Evolutionary conservation across 1,284 basidiomycete species (phyloP), one percentile per base, ranked within the genome.

Genomic region (Trichosporon inkin): DNA sequence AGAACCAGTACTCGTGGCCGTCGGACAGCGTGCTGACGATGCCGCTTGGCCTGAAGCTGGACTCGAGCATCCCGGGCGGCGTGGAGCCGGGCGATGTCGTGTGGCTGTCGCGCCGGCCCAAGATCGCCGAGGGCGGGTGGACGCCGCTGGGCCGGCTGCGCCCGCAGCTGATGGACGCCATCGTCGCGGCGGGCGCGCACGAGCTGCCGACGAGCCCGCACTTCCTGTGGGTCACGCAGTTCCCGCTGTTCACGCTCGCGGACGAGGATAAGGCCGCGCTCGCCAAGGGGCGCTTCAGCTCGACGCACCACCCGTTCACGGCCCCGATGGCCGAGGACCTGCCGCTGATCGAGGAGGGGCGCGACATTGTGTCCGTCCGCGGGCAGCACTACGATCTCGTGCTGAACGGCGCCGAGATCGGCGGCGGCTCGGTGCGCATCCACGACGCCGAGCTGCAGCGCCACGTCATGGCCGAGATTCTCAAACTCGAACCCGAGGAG

Each of bases 331-430:
- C 83, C 78, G 83, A 90, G 73, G 93, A 97, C 76, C 81, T 95
- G 28, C 81, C 84, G 49, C 83, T 84, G 41, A 82, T 96, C 76
- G 86, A 87, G 71, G 79, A 79, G 47, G 89, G 88, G 37, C 80
- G 84, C 67, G 80, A 87, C 55, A 83, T 84, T 57, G 11, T 22
- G 8, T 80, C 83, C 72, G 89, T 90, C 66, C 85, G 91, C 53
- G 93, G 93, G 2, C 93, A 98, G 77, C 94, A 97, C 78, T 98
- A 97, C 73, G 93, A 98, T 80, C 86, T 98, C 44, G 92, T 98
- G n/a, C 78, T 97, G 62, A 91, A 97, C 75, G 94, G 93, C 2
- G 84, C 88, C 61, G 93, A 98, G 80, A 89, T 98, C 65, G 93
- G 92, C 24, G 93, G 93, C 32, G 93, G 93, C 11, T 91, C 88